Evolutionary conservation across 192 early-diverging fungal genomes (phyloP), one percentile per base, ranked within the genome.

Genomic region (Coemansia sp.): DNA sequence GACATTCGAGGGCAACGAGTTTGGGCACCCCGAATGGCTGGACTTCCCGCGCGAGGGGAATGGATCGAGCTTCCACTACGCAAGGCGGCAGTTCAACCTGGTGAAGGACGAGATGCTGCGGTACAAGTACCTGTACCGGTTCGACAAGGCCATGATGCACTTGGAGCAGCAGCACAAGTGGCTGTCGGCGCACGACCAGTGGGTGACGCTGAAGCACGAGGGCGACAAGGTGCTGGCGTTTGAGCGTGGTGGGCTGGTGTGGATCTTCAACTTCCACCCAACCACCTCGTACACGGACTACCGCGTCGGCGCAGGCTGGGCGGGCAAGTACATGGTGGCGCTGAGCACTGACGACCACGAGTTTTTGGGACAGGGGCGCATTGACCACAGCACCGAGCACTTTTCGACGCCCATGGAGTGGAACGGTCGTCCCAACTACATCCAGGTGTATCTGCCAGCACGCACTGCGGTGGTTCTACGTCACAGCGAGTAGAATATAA

Each of bases 11-110:
- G 97, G 97, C 55, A 97, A 98, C 81, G 97, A 98, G 81, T 97
- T 98, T 87, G 97, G 97, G 0, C 97, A 99, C 64, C 97, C 97
- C 20, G 97, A 99, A 82, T 99, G 97, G 97, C 89, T 99, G 31
- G 97, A 99, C 83, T 99, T 99, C 69, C 97, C 97, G 60, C 92
- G 97, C 36, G 92, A 74, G 22, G 97, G 97, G 66, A 99, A 99
- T 85, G 86, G 87, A 34, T 88, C 88, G 33, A 92, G 90, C 53
- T 98, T 94, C 86, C 94, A 95, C 77, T 95, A 98, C 78, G 95
- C 96, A 12, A 87, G 96, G 31, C 90, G 96, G 18, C 97, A 99
- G 83, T 97, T 92, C 90, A 97, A 98, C 67, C 88, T 99, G 39
- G 80, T 93, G n/a, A 93, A 94, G 71, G 95, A 99, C 76, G 34